A percentile compares a stretch with the other conserved stretches of the same genome.
Conservation (phyloP, 1,284 basidiomycete species). For the Cryptococcus sp. region DNA sequence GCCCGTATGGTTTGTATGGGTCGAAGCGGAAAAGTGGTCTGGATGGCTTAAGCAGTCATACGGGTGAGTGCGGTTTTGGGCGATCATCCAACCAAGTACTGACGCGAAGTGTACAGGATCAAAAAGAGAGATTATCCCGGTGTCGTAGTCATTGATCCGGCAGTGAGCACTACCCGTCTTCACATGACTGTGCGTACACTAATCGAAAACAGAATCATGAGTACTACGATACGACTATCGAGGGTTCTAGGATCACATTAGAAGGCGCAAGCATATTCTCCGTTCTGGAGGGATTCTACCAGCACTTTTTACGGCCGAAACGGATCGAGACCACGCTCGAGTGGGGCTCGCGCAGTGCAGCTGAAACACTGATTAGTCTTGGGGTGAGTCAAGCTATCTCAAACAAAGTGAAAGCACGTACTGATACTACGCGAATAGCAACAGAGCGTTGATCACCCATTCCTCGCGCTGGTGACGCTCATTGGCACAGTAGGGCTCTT, state of each 20-base stretch:
- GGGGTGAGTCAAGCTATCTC: slow-evolving; percentile 18
- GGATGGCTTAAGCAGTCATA: slow-evolving; percentile 89
- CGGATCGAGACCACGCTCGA: slow-evolving; percentile 45
- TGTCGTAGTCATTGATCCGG: slow-evolving; percentile 76
- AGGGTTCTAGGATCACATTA: slow-evolving; percentile 67
- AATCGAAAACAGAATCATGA: slow-evolving; percentile 24
- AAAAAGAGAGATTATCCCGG: slow-evolving; percentile 56
- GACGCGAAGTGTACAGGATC: slow-evolving; percentile 33
- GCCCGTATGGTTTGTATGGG: slow-evolving; percentile 79
- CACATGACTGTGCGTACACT: slow-evolving; percentile 1
- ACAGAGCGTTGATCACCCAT: slow-evolving; percentile 43
- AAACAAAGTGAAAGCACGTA: neutral
- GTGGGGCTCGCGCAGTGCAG: slow-evolving; percentile 43
- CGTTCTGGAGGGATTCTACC: slow-evolving; percentile 67
- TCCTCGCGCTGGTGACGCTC: slow-evolving; percentile 41
- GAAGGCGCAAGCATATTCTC: slow-evolving; percentile 64
- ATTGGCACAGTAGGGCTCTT: slow-evolving; percentile 37
- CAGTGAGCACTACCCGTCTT: slow-evolving; percentile 58
- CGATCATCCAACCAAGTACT: neutral
- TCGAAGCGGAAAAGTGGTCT: slow-evolving; percentile 75
- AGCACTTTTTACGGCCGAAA: slow-evolving; percentile 61
- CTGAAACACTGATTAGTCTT: slow-evolving; percentile 32
- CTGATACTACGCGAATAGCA: slow-evolving; percentile 21
- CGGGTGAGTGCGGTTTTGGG: slow-evolving; percentile 50
- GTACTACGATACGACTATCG: slow-evolving; percentile 61